Base-by-base conservation (phyloP, 345 rosid species). In the Syzygium aromaticum region DNA sequence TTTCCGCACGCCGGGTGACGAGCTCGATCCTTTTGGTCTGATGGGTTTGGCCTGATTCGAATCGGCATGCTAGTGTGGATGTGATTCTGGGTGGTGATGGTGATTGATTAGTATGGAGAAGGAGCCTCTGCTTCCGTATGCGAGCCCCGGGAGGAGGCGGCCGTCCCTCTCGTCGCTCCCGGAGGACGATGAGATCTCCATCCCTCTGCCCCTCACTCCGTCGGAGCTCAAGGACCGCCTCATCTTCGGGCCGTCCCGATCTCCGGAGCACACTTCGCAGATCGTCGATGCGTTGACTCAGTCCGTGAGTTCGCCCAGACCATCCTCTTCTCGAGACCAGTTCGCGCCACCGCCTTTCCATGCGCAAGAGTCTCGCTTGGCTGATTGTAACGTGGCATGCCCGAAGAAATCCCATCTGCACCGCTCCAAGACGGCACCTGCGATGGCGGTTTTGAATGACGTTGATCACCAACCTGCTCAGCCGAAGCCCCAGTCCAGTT, bases 341-440 rank as follows among this genome's bases (percentile, higher is more conserved):
- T 21, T 19, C 25, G 14, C 80, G 22, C 43, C 80, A 73, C 40
- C 40, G 80, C 49, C 46, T 38, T 17, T 73, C 10, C 19, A 40
- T 33, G 49, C 80, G 80, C 80, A 73, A 40, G 80, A 33, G 46
- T 6, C 80, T 73, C 25, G 80, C 80, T 33, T 19, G 49, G 23
- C 1, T 73, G 80, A 73, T 73, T 33, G 38, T 33, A 28, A 67
- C 52, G 28, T 86, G 86, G 27, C n/a, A 16, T 8, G 78, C 12
- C 5, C 54, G 38, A 90, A 43, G 46, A 43, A 84, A 43, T 86
- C 83, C 54, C 86, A 89, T 86, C 93, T 91, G 63, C 98, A 95
- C 91, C 90, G 98, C 88, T 93, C 92, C 77, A 98, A 93, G 89
- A 95, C 98, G 5, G 98, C 99, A 6, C 98, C 99, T 1, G 94